These are phyloP conservation scores for Salix udensis DNA, from an alignment of 345 rosid genomes.

Conservation along the genomic window DNA sequence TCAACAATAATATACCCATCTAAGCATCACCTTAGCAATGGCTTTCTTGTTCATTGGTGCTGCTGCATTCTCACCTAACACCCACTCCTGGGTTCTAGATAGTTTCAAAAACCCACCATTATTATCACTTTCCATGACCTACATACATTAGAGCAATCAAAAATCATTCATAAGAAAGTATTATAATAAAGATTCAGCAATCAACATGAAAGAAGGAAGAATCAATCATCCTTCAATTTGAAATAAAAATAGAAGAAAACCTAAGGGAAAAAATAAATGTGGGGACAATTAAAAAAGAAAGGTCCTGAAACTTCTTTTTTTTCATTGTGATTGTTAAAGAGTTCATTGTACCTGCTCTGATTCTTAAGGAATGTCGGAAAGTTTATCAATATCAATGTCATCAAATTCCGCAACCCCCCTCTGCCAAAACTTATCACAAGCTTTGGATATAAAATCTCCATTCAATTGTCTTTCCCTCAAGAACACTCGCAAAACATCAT, in stretches of 20 bases:
- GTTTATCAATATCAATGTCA: conserved; percentile 30
- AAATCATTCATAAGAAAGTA: neutral
- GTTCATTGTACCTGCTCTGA: conserved; percentile 29
- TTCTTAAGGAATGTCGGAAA: conserved; percentile 20
- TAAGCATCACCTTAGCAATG: conserved; percentile 50
- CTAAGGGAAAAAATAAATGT: neutral
- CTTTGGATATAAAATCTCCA: conserved; percentile 81
- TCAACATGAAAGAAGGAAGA: too few species aligned
- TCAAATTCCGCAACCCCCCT: conserved; percentile 38
- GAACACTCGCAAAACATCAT: conserved; percentile 66
- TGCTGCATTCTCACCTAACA: conserved; percentile 57
- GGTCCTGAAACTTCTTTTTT: too few species aligned
- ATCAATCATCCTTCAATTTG: neutral
- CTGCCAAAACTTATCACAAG: conserved; percentile 68
- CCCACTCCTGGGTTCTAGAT: conserved; percentile 66
- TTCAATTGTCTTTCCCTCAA: conserved; percentile 67
- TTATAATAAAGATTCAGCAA: neutral
- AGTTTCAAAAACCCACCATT: conserved; percentile 76
- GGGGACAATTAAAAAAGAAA: neutral
- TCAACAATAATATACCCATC: neutral
- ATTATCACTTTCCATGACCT: conserved; percentile 37
- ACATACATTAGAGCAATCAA: conserved; percentile 9
- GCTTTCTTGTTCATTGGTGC: conserved; percentile 80
- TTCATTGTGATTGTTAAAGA: too few species aligned
- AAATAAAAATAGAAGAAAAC: neutral